Conservation (phyloP, 208 protist species). For the Leishmania amazonensis region DNA sequence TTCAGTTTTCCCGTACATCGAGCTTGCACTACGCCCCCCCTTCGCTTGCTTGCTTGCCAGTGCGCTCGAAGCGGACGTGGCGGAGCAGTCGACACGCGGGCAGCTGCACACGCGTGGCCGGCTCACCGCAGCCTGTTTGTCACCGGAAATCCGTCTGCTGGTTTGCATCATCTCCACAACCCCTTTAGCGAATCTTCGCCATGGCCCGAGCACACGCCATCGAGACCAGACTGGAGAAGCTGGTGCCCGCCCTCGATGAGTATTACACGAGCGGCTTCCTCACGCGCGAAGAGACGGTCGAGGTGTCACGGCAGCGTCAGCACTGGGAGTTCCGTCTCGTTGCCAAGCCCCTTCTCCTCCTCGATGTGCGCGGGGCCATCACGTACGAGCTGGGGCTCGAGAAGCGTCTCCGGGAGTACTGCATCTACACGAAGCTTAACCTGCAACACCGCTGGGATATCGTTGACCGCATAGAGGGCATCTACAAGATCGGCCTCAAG, state of each 20-base stretch:
- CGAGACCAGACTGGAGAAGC: constrained; percentile 88
- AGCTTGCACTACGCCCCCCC: background rate
- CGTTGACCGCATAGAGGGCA: constrained; percentile 77
- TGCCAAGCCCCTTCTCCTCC: constrained; percentile 82
- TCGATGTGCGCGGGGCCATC: constrained; percentile 83
- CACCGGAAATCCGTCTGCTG: background rate
- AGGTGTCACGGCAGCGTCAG: constrained; percentile 72
- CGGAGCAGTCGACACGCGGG: background rate
- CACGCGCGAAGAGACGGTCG: constrained; percentile 59
- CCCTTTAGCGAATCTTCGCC: background rate
- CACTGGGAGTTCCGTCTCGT: constrained; percentile 90
- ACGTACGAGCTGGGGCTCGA: constrained; percentile 81
- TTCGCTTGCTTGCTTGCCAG: background rate
- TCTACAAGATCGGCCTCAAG: constrained; percentile 84
- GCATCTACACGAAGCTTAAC: constrained; percentile 62
- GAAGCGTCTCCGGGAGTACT: constrained; percentile 64
- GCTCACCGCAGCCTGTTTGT: background rate
- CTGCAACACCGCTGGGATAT: constrained; percentile 84
- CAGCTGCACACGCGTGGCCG: background rate
- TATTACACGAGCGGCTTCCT: constrained; percentile 87
- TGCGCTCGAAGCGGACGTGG: background rate
- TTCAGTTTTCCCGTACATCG: background rate
- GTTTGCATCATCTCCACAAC: no score
- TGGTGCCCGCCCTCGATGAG: constrained; percentile 83
- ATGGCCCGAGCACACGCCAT: constrained; percentile 88